Conservation (phyloP, 805 yeast genomes). For the Dipodascus geniculatus region DNA sequence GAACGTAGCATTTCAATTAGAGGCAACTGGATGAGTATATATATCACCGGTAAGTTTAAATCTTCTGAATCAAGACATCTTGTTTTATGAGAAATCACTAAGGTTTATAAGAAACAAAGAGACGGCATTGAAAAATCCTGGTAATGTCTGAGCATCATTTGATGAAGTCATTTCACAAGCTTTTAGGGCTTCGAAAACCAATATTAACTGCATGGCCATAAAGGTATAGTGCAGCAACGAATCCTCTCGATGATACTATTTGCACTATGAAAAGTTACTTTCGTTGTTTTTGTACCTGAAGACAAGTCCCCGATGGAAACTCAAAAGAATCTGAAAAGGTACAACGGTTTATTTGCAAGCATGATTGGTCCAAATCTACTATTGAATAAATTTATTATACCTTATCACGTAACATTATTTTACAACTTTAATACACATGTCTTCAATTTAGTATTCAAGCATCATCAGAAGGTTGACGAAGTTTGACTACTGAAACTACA, state of each 20-base stretch:
- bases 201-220: too few relatives aligned
- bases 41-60: background rate
- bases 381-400: too few relatives aligned
- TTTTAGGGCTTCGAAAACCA: background rate
- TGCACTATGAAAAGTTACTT: background rate
- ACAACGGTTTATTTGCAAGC: background rate
- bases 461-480: too few relatives aligned
- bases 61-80: background rate
- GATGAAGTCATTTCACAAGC: too few relatives aligned
- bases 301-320: background rate
- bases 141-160: background rate
- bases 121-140: background rate
- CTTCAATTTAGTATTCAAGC: too few relatives aligned
- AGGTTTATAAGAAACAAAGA: background rate
- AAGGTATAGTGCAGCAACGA: too few relatives aligned
- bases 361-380: too few relatives aligned
- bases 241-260: background rate
- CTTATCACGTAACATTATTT: too few relatives aligned
- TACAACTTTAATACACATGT: too few relatives aligned
- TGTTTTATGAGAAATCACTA: background rate
- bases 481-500: too few relatives aligned
- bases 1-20: background rate
- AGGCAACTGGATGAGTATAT: background rate
- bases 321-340: background rate
- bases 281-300: background rate